These are phyloP conservation scores for Ilex paraguariensis DNA, from an alignment of 305 asterid genomes.

Conservation along the genomic window DNA sequence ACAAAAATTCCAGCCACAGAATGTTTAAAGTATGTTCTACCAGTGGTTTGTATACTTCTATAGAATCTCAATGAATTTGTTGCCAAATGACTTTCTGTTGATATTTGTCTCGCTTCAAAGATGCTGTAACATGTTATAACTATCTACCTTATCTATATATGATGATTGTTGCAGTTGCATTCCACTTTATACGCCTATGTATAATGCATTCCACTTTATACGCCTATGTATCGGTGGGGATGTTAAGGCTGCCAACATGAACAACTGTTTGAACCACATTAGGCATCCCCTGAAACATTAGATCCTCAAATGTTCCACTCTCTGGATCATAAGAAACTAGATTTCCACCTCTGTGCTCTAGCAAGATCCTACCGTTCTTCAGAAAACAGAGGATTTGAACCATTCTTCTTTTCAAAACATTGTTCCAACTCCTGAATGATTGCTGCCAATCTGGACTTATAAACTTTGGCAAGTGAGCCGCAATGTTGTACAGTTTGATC, in stretches of 20 bases:
- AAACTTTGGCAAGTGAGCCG: constrained; percentile 18
- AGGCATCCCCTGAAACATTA: constrained; percentile 31
- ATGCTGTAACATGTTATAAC: too few species aligned
- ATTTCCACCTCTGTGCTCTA: constrained; percentile 35
- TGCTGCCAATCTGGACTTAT: constrained; percentile 13
- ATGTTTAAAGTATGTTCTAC: too few species aligned
- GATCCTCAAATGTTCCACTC: constrained; percentile 3
- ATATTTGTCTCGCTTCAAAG: too few species aligned
- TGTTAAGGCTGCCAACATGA: constrained; percentile 42
- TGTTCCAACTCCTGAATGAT: constrained; percentile 23
- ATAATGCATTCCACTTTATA: too few species aligned
- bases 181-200: too few species aligned
- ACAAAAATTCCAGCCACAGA: too few species aligned
- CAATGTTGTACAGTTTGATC: constrained; percentile 26
- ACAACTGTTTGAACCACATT: constrained; percentile 20
- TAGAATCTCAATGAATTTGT: too few species aligned
- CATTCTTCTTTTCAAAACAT: constrained; percentile 11
- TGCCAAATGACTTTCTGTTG: too few species aligned
- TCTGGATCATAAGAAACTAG: constrained; percentile 27
- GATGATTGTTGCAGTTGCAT: too few species aligned
- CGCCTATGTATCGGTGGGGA: too few species aligned
- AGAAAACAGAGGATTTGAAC: constrained; percentile 19
- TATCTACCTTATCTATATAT: too few species aligned
- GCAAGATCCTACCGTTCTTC: constrained; percentile 33
- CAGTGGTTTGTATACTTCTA: too few species aligned